A percentile compares a stretch with the other conserved stretches of the same genome.
Evolutionary conservation across 345 rosid genomes (phyloP).

Genomic region (Pelargonium nanum): DNA sequence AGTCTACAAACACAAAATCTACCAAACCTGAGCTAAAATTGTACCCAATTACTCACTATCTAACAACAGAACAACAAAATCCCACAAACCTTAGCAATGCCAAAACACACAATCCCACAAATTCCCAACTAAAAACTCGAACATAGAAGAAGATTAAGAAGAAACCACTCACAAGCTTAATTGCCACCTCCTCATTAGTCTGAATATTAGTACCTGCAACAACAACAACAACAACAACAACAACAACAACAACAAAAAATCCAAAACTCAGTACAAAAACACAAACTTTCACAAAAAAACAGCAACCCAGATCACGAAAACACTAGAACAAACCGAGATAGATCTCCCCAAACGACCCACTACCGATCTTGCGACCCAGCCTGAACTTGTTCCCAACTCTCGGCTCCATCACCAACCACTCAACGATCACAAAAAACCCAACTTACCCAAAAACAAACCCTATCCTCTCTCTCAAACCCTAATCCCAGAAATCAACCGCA

Average conservation of each 20-base stretch:
- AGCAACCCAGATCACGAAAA: background rate
- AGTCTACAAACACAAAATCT: too few relatives aligned
- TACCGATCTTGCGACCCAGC: slow-evolving; percentile 89
- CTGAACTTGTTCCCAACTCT: slow-evolving; percentile 86
- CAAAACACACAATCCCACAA: background rate
- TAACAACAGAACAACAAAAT: background rate
- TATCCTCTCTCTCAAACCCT: slow-evolving; percentile 1
- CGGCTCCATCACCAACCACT: slow-evolving; percentile 47
- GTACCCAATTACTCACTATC: background rate
- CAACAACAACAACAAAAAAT: background rate
- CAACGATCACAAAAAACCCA: too few relatives aligned
- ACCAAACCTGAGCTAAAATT: too few relatives aligned
- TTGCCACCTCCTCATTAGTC: slow-evolving; percentile 89
- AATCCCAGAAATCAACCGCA: too few relatives aligned
- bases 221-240: background rate
- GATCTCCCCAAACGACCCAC: slow-evolving; percentile 98
- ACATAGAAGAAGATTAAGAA: background rate
- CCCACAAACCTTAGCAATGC: background rate
- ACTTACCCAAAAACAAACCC: too few relatives aligned
- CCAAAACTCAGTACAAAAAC: background rate
- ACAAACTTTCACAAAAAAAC: background rate
- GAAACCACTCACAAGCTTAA: slow-evolving; percentile 70
- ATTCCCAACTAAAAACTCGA: background rate
- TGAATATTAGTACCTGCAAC: slow-evolving; percentile 66
- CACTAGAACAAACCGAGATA: slow-evolving; percentile 48